A percentile compares a stretch with the other conserved stretches of the same genome.
Evolutionary conservation across 805 yeast genomes (phyloP).

Genomic region (Candida montana): DNA sequence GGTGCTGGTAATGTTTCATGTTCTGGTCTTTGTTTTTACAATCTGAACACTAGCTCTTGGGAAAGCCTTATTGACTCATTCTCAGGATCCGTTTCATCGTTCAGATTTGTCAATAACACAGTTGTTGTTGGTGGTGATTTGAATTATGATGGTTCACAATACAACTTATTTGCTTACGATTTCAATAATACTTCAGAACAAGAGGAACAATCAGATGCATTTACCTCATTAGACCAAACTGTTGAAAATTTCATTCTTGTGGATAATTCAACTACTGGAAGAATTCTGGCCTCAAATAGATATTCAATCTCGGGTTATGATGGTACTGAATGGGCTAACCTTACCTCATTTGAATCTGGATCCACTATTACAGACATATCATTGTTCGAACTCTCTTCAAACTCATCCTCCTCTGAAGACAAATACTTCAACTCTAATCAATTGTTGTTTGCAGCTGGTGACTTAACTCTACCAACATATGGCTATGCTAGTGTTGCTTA

Average conservation of each 20-base stretch:
- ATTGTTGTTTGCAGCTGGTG: constrained; percentile 55
- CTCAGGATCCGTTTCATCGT: constrained; percentile 50
- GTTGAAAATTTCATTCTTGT: constrained; percentile 42
- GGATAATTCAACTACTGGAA: constrained; percentile 37
- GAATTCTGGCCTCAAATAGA: constrained; percentile 39
- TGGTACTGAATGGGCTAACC: constrained; percentile 42
- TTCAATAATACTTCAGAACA: constrained; percentile 35
- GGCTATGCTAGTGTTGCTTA: constrained; percentile 59
- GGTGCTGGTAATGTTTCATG: constrained; percentile 55
- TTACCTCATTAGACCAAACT: constrained; percentile 14
- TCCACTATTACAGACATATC: constrained; percentile 42
- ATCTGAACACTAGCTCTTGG: constrained; percentile 52
- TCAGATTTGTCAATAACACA: constrained; percentile 41
- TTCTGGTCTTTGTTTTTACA: constrained; percentile 60
- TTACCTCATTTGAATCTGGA: constrained; percentile 32
- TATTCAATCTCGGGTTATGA: constrained; percentile 34
- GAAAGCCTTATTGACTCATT: constrained; percentile 28
- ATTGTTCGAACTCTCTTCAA: constrained; percentile 32
- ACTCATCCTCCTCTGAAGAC: constrained; percentile 28
- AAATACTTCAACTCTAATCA: constrained; percentile 38
- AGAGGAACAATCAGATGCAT: constrained; percentile 22
- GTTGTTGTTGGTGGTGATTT: constrained; percentile 53
- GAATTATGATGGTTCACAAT: constrained; percentile 30
- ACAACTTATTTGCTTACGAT: constrained; percentile 50
- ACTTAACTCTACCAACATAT: constrained; percentile 39